These are phyloP conservation scores for Cordyceps cicadae DNA, from an alignment of 2,329 filamentous ascomycete genomes.

Conservation along the genomic window DNA sequence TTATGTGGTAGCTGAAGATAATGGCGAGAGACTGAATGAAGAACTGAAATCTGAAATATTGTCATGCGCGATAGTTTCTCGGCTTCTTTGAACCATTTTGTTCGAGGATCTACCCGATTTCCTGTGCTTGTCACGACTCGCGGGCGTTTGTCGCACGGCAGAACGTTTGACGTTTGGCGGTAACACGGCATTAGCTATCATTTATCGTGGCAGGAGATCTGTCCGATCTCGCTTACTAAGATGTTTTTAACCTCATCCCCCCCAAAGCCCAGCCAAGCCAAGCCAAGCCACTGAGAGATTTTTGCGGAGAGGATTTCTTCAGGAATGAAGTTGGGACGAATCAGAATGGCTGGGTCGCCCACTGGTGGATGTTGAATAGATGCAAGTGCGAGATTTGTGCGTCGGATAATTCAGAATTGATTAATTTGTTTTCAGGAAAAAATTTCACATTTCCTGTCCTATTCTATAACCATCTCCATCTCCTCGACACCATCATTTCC, in stretches of 20 bases:
- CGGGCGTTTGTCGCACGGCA: not conserved
- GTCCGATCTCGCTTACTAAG: not conserved
- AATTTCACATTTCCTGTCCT: not conserved
- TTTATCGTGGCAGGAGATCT: not conserved
- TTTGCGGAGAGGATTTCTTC: not conserved
- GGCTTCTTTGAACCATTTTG: not conserved
- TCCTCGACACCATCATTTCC: not conserved
- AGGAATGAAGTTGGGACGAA: not conserved
- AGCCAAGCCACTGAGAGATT: not conserved
- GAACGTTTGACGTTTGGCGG: not conserved
- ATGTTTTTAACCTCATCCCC: too few species aligned
- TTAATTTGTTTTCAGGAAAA: too few species aligned
- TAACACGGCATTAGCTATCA: not conserved
- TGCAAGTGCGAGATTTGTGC: conserved; percentile 8
- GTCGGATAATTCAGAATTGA: not conserved
- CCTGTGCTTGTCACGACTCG: not conserved
- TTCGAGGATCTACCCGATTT: not conserved
- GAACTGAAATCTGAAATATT: not conserved
- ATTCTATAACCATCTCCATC: not conserved
- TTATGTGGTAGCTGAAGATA: not conserved
- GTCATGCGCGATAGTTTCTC: not conserved
- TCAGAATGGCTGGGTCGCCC: not conserved
- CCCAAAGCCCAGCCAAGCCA: too few species aligned
- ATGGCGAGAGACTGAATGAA: not conserved
- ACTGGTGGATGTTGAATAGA: not conserved